A percentile compares a stretch with the other conserved stretches of the same genome.
These are phyloP conservation scores for Cucumis cinereus DNA, from an alignment of 306 rosid species.

Conservation along the genomic window DNA sequence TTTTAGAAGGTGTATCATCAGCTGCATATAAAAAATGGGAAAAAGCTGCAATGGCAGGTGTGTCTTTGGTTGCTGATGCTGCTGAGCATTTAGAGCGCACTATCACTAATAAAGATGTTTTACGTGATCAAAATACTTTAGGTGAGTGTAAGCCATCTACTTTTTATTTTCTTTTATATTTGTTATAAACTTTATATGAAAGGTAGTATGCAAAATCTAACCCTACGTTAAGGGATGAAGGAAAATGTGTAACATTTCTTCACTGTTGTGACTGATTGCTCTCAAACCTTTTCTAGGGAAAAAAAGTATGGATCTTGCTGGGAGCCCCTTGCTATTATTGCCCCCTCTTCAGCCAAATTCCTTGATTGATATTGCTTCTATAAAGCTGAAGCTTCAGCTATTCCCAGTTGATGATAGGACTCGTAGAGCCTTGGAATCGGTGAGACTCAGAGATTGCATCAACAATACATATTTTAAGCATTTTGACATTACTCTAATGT, in stretches of 20 bases:
- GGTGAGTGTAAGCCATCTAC: conserved; percentile 19
- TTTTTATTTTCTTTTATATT: not conserved
- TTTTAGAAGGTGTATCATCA: conserved; percentile 31
- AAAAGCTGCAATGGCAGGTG: conserved; percentile 98
- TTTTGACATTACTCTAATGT: conserved; percentile 10
- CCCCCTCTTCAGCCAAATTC: conserved; percentile 41
- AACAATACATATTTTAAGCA: not conserved
- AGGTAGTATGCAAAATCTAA: not conserved
- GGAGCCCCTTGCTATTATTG: conserved; percentile 27
- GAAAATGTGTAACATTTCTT: conserved; percentile 12
- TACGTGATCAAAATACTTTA: conserved; percentile 38
- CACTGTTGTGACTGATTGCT: not conserved
- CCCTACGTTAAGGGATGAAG: not conserved
- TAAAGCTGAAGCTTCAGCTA: conserved; percentile 83
- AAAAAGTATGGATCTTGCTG: conserved; percentile 31
- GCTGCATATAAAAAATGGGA: conserved; percentile 96
- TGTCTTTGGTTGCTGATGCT: conserved; percentile 97
- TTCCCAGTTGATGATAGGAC: conserved; percentile 89
- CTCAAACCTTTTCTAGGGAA: conserved; percentile 38
- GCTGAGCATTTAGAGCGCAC: conserved; percentile 94
- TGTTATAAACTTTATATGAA: not conserved
- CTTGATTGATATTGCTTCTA: conserved; percentile 34
- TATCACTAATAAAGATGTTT: conserved; percentile 41
- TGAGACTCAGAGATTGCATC: conserved; percentile 21
- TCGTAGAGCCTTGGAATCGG: conserved; percentile 87